Base-by-base conservation (phyloP, 495 filamentous ascomycete genomes). In the Penicillium pancosmium region DNA sequence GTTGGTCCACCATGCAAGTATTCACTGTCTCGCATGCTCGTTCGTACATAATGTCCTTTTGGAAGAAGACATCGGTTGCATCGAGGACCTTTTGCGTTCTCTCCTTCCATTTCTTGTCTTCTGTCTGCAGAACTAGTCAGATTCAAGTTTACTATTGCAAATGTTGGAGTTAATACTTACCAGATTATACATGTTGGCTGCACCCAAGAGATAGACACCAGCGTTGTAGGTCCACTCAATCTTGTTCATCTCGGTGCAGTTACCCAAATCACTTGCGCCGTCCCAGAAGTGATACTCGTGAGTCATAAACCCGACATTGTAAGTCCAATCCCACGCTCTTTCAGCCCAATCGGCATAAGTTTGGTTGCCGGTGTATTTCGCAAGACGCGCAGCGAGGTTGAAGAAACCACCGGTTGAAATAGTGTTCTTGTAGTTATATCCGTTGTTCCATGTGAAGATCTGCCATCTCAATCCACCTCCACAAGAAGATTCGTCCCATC, bases 391-490 rank as follows among this genome's bases (percentile, higher is more conserved):
- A 4, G 86, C 89, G 40, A 96, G 73, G 59, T 95, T 86, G 72
- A 94, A 90, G 73, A 93, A 91, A 55, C 86, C 84, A 5, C 87
- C 91, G 51, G 91, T 94, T 4, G 88, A 88, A 56, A 89, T 90
- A 19, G 90, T 79, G 69, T 91, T 93, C 73, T 93, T 89, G 77
- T 93, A 93, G 52, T 86, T 80, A 56, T 89, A 94, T 1, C 92
- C 92, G 50, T 82, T 85, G 61, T 94, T 92, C 56, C 81, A 88
- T 1, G 83, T 81, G 69, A 88, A 91, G 57, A 96, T 92, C 74
- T 96, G 91, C 92, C 92, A 96, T 16, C 83, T 72, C 48, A 97
- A 68, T 5, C 91, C 91, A 36, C 91, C 91, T 34, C 75, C 78
- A 59, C 91, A 94, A 13, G 76, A 78, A 3, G 76, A 74, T 0